Conservation (phyloP, 2,329 filamentous ascomycete species). For the Alternaria brassicae region DNA sequence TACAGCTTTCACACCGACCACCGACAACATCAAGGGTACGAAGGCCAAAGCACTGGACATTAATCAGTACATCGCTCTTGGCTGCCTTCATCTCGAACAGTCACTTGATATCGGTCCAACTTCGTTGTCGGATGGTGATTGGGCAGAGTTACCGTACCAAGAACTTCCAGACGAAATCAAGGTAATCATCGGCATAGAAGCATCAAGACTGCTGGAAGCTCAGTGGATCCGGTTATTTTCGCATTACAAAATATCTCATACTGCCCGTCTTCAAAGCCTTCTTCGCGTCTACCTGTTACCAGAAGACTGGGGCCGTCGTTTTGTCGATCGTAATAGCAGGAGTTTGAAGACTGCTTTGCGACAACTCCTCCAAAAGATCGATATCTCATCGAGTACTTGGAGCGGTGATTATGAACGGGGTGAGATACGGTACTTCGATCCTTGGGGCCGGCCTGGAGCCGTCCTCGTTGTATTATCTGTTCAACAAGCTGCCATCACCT, state of each 20-base stretch:
- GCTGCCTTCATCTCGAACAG: conserved; percentile 39
- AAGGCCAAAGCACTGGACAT: conserved; percentile 26
- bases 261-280: conserved; percentile 13
- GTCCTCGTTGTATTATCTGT: conserved; percentile 70
- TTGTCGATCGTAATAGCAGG: conserved; percentile 59
- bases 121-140: conserved; percentile 13
- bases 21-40: not conserved
- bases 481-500: conserved; percentile 76
- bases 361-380: conserved; percentile 60
- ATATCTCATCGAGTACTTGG: conserved; percentile 66
- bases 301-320: conserved; percentile 66
- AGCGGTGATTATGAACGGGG: conserved; percentile 49
- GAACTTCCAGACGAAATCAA: conserved; percentile 32
- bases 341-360: conserved; percentile 57
- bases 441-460: conserved; percentile 54
- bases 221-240: conserved; percentile 46
- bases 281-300: conserved; percentile 69
- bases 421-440: conserved; percentile 43
- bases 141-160: conserved; percentile 35
- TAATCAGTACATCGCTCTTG: conserved; percentile 45
- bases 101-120: not conserved
- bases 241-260: conserved; percentile 5
- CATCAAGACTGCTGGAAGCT: conserved; percentile 40
- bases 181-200: conserved; percentile 33
- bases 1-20: conserved; percentile 12